These are phyloP conservation scores for Parastagonospora avenae DNA, from an alignment of 2,329 filamentous ascomycete species.

Conservation along the genomic window DNA sequence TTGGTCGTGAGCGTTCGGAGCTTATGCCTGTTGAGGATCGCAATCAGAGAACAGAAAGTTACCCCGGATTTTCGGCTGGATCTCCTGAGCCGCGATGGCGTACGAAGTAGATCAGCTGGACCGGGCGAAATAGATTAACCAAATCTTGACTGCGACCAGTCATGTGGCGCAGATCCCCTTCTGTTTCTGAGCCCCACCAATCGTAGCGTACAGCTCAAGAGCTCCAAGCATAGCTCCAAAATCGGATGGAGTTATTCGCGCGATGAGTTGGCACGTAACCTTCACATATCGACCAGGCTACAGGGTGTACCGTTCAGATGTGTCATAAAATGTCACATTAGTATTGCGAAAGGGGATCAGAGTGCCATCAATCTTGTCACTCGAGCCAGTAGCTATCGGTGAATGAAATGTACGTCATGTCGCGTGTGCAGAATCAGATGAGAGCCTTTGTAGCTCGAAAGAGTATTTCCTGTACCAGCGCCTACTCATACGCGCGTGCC, in stretches of 20 bases:
- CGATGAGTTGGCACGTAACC: not conserved
- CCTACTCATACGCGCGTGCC: too few relatives aligned
- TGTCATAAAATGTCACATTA: too few relatives aligned
- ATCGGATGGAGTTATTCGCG: not conserved
- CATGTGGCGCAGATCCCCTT: conserved; percentile 17
- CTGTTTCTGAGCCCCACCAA: conserved; percentile 16
- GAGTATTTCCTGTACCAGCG: too few relatives aligned
- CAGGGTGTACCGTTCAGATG: not conserved
- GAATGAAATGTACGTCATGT: too few relatives aligned
- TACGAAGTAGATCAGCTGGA: conserved; percentile 29
- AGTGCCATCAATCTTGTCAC: too few relatives aligned
- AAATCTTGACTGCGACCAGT: conserved; percentile 24
- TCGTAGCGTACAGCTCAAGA: not conserved
- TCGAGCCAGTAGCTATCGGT: too few relatives aligned
- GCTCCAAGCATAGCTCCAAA: not conserved
- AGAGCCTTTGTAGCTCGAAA: too few relatives aligned
- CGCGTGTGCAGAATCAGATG: too few relatives aligned
- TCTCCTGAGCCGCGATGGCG: conserved; percentile 12
- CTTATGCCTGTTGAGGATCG: conserved; percentile 29
- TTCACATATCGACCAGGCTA: not conserved
- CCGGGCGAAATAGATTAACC: conserved; percentile 25
- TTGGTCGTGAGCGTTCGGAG: conserved; percentile 17
- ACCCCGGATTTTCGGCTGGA: conserved; percentile 16
- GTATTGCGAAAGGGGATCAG: too few relatives aligned
- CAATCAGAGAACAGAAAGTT: conserved; percentile 6